phyloP scores from a whole-genome alignment of 2,329 filamentous ascomycete species.

The Simplicillium aogashimaense region DNA sequence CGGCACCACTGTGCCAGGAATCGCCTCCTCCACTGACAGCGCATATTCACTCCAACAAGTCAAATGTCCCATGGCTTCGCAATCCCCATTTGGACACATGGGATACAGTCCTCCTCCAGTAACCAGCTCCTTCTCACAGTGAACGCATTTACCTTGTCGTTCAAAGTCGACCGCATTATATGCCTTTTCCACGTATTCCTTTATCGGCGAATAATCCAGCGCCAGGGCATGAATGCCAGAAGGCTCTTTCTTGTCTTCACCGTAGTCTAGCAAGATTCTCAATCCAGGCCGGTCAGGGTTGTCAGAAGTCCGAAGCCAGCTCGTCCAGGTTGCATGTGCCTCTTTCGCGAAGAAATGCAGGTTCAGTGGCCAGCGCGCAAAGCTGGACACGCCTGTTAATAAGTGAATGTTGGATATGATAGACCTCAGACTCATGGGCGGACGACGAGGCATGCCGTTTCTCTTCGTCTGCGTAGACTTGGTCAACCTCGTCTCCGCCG shows the following conservation, averaged over 20 bases:
- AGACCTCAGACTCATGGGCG: conserved; percentile 51
- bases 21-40: conserved; percentile 22
- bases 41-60: conserved; percentile 49
- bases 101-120: conserved; percentile 42
- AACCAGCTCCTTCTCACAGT: conserved; percentile 37
- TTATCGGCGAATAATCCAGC: conserved; percentile 44
- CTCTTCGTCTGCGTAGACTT: conserved; percentile 39
- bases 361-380: conserved; percentile 71
- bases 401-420: conserved; percentile 74
- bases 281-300: conserved; percentile 38
- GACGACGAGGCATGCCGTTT: conserved; percentile 45
- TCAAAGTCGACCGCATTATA: conserved; percentile 45
- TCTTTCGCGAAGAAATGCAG: conserved; percentile 70
- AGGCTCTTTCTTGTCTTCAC: conserved; percentile 6
- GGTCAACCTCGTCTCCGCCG: conserved; percentile 49
- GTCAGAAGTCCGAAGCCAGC: conserved; percentile 39
- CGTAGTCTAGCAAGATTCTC: conserved; percentile 47
- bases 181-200: conserved; percentile 44
- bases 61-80: conserved; percentile 49
- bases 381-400: conserved; percentile 69
- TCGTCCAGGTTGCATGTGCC: conserved; percentile 59
- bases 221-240: conserved; percentile 43
- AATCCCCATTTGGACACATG: conserved; percentile 43
- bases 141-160: conserved; percentile 41
- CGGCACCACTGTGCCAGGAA: conserved; percentile 47